Percentiles rank a stretch among this genome's conserved stretches.
phyloP scores from a whole-genome alignment of 495 filamentous ascomycete genomes.

The Penicillium coffeae region DNA sequence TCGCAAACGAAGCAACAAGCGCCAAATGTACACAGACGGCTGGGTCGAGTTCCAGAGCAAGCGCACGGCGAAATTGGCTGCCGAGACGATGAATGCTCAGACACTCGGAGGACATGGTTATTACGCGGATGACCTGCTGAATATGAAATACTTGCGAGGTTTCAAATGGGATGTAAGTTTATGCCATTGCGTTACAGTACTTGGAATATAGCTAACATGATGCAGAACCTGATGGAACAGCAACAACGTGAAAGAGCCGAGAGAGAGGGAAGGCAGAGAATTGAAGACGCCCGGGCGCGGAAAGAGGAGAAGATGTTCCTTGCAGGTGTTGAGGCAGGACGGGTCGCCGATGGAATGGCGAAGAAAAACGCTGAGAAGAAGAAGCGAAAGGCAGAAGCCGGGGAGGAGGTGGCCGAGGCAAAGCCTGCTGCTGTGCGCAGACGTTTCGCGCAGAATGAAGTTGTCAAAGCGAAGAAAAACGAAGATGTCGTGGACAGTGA shows the following conservation, averaged over 20 bases:
- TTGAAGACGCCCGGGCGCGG: slow-evolving; percentile 72
- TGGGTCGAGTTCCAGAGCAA: slow-evolving; percentile 86
- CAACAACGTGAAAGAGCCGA: slow-evolving; percentile 79
- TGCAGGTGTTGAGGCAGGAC: slow-evolving; percentile 76
- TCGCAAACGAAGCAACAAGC: slow-evolving; percentile 77
- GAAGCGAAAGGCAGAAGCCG: slow-evolving; percentile 31
- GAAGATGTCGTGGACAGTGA: slow-evolving; percentile 55
- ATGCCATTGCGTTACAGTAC: background rate
- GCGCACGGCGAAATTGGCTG: slow-evolving; percentile 74
- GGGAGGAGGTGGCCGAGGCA: slow-evolving; percentile 12
- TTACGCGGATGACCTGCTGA: slow-evolving; percentile 94
- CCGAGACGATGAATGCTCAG: slow-evolving; percentile 78
- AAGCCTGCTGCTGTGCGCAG: slow-evolving; percentile 40
- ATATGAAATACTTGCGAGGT: slow-evolving; percentile 70
- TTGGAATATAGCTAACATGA: slow-evolving; percentile 59
- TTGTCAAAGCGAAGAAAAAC: slow-evolving; percentile 42
- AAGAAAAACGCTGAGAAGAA: slow-evolving; percentile 60
- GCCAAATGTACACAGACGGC: slow-evolving; percentile 80
- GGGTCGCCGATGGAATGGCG: slow-evolving; percentile 68
- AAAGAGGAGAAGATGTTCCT: slow-evolving; percentile 83
- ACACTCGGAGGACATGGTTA: slow-evolving; percentile 80
- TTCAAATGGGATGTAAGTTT: slow-evolving; percentile 26
- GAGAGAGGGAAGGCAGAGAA: slow-evolving; percentile 70
- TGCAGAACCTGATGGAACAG: slow-evolving; percentile 54
- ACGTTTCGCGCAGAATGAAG: slow-evolving; percentile 72